A percentile compares a stretch with the other conserved stretches of the same genome.
Evolutionary conservation across 1,139 yeast genomes (phyloP).

Genomic region (Blastobotrys capitulatus): DNA sequence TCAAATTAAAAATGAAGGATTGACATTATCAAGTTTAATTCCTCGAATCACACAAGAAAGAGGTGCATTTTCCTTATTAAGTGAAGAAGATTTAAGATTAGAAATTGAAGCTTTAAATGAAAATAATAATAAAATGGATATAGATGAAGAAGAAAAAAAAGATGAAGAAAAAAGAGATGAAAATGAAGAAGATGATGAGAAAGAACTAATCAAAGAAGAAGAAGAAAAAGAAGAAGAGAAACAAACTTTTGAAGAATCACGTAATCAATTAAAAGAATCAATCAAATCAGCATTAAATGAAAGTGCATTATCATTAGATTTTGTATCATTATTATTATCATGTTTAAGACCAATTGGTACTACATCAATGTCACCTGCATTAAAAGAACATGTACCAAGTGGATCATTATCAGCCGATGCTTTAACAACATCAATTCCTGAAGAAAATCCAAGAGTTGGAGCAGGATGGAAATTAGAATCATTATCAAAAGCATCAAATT

Average conservation of each 20-base stretch:
- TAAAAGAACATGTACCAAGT: constrained; percentile 68
- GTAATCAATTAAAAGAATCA: constrained; percentile 50
- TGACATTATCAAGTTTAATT: constrained; percentile 36
- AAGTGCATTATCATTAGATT: constrained; percentile 80
- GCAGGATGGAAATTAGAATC: constrained; percentile 86
- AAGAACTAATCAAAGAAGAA: constrained; percentile 17
- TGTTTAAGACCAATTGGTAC: constrained; percentile 74
- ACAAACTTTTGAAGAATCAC: constrained; percentile 46
- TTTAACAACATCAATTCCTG: constrained; percentile 27
- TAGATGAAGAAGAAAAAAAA: constrained; percentile 8
- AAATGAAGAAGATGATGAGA: constrained; percentile 5
- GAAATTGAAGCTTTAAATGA: constrained; percentile 37
- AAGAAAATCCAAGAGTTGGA: constrained; percentile 45
- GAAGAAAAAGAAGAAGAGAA: constrained; percentile 26
- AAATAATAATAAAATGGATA: constrained; percentile 19
- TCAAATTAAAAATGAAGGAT: constrained; percentile 5
- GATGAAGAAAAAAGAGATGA: constrained; percentile 15
- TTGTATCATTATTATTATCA: constrained; percentile 78
- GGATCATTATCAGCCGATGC: constrained; percentile 74
- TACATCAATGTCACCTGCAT: constrained; percentile 83
- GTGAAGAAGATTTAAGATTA: constrained; percentile 49
- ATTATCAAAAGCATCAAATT: constrained; percentile 48
- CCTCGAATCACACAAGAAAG: constrained; percentile 43
- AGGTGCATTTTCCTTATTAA: constrained; percentile 45
- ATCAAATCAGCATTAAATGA: constrained; percentile 76